Percentiles rank a stretch among this genome's conserved stretches.
These are phyloP conservation scores for Phytophthora quininea DNA, from an alignment of 352 stramenopile genomes.

Conservation along the genomic window DNA sequence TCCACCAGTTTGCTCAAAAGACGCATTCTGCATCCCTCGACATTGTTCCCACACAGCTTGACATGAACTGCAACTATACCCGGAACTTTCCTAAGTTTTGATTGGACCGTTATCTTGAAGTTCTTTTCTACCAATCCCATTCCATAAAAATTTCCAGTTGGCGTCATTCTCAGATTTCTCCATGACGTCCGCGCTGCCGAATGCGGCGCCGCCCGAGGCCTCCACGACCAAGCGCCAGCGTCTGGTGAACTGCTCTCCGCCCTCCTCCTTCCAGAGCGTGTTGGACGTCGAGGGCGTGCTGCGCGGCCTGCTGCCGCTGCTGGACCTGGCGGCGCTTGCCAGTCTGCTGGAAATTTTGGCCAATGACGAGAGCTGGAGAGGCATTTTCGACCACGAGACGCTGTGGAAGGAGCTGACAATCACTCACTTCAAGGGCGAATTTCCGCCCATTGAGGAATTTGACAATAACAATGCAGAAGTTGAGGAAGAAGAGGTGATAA, in stretches of 20 bases:
- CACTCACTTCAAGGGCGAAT: slow-evolving; percentile 29
- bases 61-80: neutral
- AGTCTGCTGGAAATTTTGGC: slow-evolving; percentile 43
- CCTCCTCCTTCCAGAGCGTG: slow-evolving; percentile 16
- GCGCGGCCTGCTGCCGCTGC: slow-evolving; percentile 25
- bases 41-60: neutral
- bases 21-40: neutral
- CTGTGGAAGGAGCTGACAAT: slow-evolving; percentile 35
- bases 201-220: slow-evolving; percentile 1
- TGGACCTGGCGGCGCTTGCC: slow-evolving; percentile 33
- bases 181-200: slow-evolving; percentile 20
- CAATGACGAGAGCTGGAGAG: slow-evolving; percentile 25
- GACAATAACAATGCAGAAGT: slow-evolving; percentile 25
- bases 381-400: slow-evolving; percentile 21
- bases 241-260: neutral
- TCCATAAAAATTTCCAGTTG: slow-evolving; percentile 4
- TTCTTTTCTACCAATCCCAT: slow-evolving; percentile 8
- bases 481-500: slow-evolving; percentile 21
- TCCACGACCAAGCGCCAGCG: slow-evolving; percentile 25
- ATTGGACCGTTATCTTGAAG: neutral
- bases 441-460: slow-evolving; percentile 28
- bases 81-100: neutral
- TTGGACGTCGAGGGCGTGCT: slow-evolving; percentile 44
- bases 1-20: neutral
- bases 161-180: slow-evolving; percentile 14